phyloP scores from a whole-genome alignment of 768 basidiomycete genomes.

The Leccinum boreale region DNA sequence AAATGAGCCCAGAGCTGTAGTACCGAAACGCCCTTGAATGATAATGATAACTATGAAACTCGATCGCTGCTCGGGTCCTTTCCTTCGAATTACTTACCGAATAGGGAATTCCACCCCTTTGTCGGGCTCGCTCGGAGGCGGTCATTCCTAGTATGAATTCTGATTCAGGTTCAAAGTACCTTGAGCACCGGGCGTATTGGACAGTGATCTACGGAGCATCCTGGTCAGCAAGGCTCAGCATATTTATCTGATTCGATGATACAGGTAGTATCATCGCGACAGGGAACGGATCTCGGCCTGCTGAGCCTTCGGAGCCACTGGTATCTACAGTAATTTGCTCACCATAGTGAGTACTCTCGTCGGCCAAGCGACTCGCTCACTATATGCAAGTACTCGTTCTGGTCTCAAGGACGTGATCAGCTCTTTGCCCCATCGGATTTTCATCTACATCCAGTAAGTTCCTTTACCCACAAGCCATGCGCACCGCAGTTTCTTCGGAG shows the following conservation, averaged over 20 bases:
- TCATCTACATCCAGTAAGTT: not conserved
- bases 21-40: not conserved
- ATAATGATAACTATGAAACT: not conserved
- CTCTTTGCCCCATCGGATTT: not conserved
- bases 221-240: not conserved
- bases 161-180: not conserved
- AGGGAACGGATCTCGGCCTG: not conserved
- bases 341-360: not conserved
- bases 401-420: not conserved
- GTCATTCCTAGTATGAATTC: not conserved
- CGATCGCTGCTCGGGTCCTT: not conserved
- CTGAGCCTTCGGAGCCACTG: not conserved
- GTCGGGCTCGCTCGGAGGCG: not conserved
- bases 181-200: not conserved
- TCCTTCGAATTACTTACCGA: not conserved
- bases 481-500: not conserved
- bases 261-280: not conserved
- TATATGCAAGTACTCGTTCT: not conserved
- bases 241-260: not conserved
- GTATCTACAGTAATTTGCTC: not conserved
- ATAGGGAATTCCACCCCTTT: constrained; percentile 7
- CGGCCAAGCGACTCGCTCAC: not conserved
- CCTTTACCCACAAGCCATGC: not conserved
- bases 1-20: not conserved
- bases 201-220: not conserved